These are phyloP conservation scores for Discostella pseudostelligera DNA, from an alignment of 108 stramenopile genomes.

Conservation along the genomic window DNA sequence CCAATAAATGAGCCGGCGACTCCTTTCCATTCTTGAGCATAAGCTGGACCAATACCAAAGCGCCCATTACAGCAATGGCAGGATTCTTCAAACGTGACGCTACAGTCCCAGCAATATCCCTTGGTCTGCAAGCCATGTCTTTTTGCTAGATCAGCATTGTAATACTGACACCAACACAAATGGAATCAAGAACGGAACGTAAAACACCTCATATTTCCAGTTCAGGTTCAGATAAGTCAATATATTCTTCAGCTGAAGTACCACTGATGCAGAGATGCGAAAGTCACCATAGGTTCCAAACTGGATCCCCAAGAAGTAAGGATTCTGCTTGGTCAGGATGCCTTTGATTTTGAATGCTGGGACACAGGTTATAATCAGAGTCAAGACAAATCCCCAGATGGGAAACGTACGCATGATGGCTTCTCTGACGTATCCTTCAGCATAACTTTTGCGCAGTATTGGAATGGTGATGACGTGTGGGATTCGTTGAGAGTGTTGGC, in stretches of 20 bases:
- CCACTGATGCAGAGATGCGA: conserved; percentile 52
- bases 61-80: conserved; percentile 57
- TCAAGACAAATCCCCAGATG: conserved; percentile 52
- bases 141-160: conserved; percentile 57
- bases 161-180: conserved; percentile 55
- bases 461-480: neutral
- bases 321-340: conserved; percentile 31
- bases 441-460: conserved; percentile 47
- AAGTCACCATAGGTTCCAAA: conserved; percentile 61
- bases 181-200: conserved; percentile 66
- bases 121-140: conserved; percentile 25
- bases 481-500: too few relatives aligned
- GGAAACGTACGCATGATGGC: conserved; percentile 51
- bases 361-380: conserved; percentile 56
- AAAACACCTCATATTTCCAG: conserved; percentile 69
- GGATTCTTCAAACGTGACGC: conserved; percentile 46
- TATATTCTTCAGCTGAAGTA: conserved; percentile 59
- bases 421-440: conserved; percentile 49
- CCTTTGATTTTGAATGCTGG: conserved; percentile 51
- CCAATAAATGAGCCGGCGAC: conserved; percentile 61
- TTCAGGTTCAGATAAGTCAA: conserved; percentile 57
- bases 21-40: conserved; percentile 40
- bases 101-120: conserved; percentile 36
- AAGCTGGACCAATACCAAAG: conserved; percentile 61
- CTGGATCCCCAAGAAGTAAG: conserved; percentile 38